Percentiles rank a stretch among this genome's conserved stretches.
Conservation (phyloP, 129 eudicot species). For the Cynara cardunculus region DNA sequence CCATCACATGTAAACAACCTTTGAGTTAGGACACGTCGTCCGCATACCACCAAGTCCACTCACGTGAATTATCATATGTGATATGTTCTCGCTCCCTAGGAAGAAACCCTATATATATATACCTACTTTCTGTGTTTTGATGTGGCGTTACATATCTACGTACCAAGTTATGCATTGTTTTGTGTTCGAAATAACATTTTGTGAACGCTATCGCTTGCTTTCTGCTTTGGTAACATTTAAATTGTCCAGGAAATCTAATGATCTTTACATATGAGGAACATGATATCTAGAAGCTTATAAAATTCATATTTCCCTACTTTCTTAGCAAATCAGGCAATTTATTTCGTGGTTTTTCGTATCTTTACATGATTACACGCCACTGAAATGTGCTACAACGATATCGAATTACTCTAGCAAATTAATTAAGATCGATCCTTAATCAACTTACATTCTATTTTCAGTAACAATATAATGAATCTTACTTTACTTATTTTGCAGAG, state of each 20-base stretch:
- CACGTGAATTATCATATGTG: too few relatives aligned
- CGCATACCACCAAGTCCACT: too few relatives aligned
- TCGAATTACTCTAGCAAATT: background rate
- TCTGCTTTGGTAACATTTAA: background rate
- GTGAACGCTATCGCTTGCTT: background rate
- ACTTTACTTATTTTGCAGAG: conserved; percentile 7
- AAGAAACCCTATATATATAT: too few relatives aligned
- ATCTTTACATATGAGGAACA: background rate
- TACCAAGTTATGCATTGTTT: too few relatives aligned
- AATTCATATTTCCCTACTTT: background rate
- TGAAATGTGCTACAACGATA: background rate
- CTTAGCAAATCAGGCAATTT: background rate
- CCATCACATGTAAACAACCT: too few relatives aligned
- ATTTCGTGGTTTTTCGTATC: background rate
- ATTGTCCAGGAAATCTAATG: background rate
- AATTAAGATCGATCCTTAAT: background rate
- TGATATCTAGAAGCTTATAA: background rate
- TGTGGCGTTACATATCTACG: too few relatives aligned
- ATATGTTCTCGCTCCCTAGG: too few relatives aligned
- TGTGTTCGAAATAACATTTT: background rate
- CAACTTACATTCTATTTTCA: background rate
- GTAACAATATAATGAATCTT: background rate
- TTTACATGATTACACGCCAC: background rate
- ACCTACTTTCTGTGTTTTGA: too few relatives aligned
- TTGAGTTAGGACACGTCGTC: too few relatives aligned